Conservation (phyloP, 371 early-diverging fungal genomes). For the Actinomortierella ambigua region DNA sequence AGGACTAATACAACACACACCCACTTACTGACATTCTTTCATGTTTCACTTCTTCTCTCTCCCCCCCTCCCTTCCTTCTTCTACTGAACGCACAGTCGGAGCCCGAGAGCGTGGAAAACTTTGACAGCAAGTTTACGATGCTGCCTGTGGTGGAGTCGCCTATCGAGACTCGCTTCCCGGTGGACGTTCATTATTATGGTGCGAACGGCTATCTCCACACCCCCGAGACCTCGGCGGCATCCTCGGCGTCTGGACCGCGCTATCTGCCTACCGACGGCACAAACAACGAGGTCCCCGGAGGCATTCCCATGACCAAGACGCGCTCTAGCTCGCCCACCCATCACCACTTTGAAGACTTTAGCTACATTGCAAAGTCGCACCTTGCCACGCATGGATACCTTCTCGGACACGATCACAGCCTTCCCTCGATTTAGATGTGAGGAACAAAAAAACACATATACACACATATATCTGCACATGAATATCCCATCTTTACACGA, state of each 20-base stretch:
- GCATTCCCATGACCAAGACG: constrained; percentile 44
- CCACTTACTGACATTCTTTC: too few species aligned
- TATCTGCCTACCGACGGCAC: not conserved
- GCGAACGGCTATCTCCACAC: not conserved
- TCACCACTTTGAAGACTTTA: constrained; percentile 42
- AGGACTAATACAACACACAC: too few species aligned
- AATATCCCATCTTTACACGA: too few species aligned
- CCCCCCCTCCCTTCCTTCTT: too few species aligned
- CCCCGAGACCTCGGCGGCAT: not conserved
- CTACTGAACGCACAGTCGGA: constrained; percentile 40
- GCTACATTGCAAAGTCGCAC: constrained; percentile 39
- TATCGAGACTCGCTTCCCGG: constrained; percentile 11
- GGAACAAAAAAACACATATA: too few species aligned
- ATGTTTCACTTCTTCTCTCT: too few species aligned
- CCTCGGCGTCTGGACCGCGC: not conserved
- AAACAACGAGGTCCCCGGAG: constrained; percentile 4
- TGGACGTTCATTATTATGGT: not conserved
- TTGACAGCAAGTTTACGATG: constrained; percentile 73
- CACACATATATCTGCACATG: too few species aligned
- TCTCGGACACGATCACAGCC: too few species aligned
- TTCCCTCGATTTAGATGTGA: too few species aligned
- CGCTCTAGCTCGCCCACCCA: constrained; percentile 45
- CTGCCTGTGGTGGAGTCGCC: constrained; percentile 46
- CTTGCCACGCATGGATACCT: constrained; percentile 28
- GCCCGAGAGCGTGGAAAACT: constrained; percentile 78